phyloP scores from a whole-genome alignment of 495 filamentous ascomycete genomes.

The Thozetella sp. region DNA sequence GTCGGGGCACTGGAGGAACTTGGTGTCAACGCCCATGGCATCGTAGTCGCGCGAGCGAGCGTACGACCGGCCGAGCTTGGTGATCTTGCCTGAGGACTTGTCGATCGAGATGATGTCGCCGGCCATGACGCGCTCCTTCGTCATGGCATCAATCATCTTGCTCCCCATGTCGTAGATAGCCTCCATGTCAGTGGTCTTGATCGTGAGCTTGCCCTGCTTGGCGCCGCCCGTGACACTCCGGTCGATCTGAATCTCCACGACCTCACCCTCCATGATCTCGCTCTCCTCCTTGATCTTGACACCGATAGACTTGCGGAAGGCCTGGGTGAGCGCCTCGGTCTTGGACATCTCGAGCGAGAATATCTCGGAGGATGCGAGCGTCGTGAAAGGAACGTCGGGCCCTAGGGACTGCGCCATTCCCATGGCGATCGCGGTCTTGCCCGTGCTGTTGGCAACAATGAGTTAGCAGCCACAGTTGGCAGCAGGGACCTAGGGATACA shows the following conservation, averaged over 20 bases:
- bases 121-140: constrained; percentile 97
- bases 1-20: constrained; percentile 98
- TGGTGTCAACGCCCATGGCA: constrained; percentile 98
- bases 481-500: not conserved
- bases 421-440: constrained; percentile 98
- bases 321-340: constrained; percentile 95
- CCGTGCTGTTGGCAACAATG: constrained; percentile 60
- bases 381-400: constrained; percentile 92
- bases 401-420: constrained; percentile 97
- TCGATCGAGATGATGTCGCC: constrained; percentile 98
- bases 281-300: constrained; percentile 98
- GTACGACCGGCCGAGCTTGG: constrained; percentile 91
- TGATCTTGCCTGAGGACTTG: constrained; percentile 96
- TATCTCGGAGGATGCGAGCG: constrained; percentile 92
- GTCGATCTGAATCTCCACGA: constrained; percentile 99
- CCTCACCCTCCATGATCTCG: constrained; percentile 98
- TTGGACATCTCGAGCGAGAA: constrained; percentile 99
- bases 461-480: constrained; percentile 14
- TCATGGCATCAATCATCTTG: constrained; percentile 99
- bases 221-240: constrained; percentile 93
- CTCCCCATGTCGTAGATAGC: constrained; percentile 99
- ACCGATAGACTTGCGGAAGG: constrained; percentile 95
- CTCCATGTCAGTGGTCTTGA: constrained; percentile 99
- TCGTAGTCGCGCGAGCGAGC: constrained; percentile 96
- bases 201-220: constrained; percentile 98